Evolutionary conservation across 129 eudicot genomes (phyloP).

Genomic region (Smallanthus sonchifolius): DNA sequence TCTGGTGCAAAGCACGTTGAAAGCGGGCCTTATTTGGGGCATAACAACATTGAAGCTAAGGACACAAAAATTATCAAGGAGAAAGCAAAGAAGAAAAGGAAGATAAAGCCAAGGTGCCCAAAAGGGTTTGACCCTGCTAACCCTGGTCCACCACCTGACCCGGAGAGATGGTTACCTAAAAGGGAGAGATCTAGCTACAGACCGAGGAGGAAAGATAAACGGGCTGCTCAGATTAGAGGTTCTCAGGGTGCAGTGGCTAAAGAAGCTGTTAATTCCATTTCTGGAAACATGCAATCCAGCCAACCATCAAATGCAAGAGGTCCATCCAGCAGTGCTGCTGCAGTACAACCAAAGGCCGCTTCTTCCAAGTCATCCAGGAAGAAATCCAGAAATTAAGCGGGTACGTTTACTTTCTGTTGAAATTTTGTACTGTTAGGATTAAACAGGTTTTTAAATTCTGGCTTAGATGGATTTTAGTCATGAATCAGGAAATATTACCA

Average conservation of each 20-base stretch:
- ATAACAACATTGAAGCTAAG: slow-evolving; percentile 28
- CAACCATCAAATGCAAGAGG: slow-evolving; percentile 50
- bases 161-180: slow-evolving; percentile 89
- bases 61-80: slow-evolving; percentile 65
- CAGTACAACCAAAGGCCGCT: slow-evolving; percentile 58
- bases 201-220: slow-evolving; percentile 89
- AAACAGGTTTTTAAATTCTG: background rate
- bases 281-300: slow-evolving; percentile 43
- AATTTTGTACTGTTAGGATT: slow-evolving; percentile 3
- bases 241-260: slow-evolving; percentile 91
- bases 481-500: too few species aligned
- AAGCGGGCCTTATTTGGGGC: slow-evolving; percentile 38
- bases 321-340: slow-evolving; percentile 38
- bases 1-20: slow-evolving; percentile 75
- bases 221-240: slow-evolving; percentile 82
- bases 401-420: background rate
- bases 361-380: slow-evolving; percentile 68
- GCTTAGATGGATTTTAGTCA: too few species aligned
- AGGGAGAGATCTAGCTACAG: slow-evolving; percentile 89
- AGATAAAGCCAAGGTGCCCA: slow-evolving; percentile 91
- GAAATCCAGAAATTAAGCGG: slow-evolving; percentile 81
- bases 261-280: slow-evolving; percentile 34
- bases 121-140: slow-evolving; percentile 88
- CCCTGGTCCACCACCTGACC: slow-evolving; percentile 96
- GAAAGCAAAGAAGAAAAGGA: slow-evolving; percentile 78